Conservation (phyloP, 1,284 basidiomycete genomes). For the Pterulicium gracile region DNA sequence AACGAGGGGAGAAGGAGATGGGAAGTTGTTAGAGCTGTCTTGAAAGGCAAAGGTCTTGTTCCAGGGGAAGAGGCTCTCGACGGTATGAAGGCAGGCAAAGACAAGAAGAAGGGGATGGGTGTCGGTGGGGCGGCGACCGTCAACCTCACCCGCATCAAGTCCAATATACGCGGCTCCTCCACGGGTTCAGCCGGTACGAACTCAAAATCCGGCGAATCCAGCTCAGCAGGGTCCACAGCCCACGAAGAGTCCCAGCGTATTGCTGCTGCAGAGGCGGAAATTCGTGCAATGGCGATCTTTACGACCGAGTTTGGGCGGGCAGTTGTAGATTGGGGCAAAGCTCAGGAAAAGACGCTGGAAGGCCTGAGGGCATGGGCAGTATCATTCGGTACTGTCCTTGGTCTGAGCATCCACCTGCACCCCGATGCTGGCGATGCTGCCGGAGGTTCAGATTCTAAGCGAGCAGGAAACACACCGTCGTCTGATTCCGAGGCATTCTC, state of each 20-base stretch:
- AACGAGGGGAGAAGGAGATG: conserved; percentile 81
- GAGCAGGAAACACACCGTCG: too few relatives aligned
- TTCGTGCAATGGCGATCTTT: conserved; percentile 43
- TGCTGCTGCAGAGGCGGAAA: conserved; percentile 38
- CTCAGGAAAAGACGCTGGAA: conserved; percentile 31
- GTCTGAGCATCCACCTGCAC: conserved; percentile 23
- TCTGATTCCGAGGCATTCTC: conserved; percentile 60
- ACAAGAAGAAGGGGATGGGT: conserved; percentile 39
- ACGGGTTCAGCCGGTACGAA: not conserved
- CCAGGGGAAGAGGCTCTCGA: conserved; percentile 28
- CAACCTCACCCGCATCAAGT: not conserved
- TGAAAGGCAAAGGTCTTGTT: conserved; percentile 30
- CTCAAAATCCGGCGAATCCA: conserved; percentile 13
- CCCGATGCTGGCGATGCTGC: not conserved
- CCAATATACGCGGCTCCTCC: not conserved
- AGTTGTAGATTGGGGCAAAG: conserved; percentile 47
- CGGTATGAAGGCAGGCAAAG: conserved; percentile 43
- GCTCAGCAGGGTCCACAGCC: conserved; percentile 22
- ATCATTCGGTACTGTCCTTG: conserved; percentile 57
- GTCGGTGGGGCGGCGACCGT: not conserved
- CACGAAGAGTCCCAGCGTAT: conserved; percentile 48
- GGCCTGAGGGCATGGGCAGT: conserved; percentile 49
- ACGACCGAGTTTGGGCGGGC: conserved; percentile 48
- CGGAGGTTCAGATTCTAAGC: not conserved
- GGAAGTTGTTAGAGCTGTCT: conserved; percentile 73